These are phyloP conservation scores for Cyclostephanos invisitatus DNA, from an alignment of 108 stramenopile genomes.

Conservation along the genomic window DNA sequence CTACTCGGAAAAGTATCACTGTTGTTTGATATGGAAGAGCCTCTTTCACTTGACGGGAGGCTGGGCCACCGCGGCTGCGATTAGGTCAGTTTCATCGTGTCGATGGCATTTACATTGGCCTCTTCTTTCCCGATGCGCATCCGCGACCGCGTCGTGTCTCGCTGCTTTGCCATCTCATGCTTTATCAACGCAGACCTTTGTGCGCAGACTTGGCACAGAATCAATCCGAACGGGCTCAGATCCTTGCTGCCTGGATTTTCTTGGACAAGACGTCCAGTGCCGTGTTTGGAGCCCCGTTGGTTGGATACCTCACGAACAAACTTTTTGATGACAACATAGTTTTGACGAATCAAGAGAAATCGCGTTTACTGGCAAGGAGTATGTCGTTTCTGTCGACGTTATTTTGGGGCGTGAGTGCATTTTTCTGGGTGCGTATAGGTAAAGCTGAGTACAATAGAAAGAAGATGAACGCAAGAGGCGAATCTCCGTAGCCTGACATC, in stretches of 20 bases:
- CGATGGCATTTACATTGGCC: neutral
- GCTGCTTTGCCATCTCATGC: neutral
- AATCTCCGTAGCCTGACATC: neutral
- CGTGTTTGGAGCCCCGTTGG: conserved; percentile 56
- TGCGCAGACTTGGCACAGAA: conserved; percentile 55
- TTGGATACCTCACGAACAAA: conserved; percentile 50
- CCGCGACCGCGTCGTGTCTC: neutral
- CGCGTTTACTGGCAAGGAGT: conserved; percentile 45
- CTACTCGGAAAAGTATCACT: conserved; percentile 41
- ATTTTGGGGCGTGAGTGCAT: conserved; percentile 54
- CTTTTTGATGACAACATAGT: conserved; percentile 10
- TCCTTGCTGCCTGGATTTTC: conserved; percentile 56
- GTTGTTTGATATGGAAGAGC: conserved; percentile 40
- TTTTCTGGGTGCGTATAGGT: conserved; percentile 49
- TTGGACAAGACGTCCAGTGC: conserved; percentile 56
- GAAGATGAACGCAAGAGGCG: neutral
- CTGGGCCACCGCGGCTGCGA: conserved; percentile 53
- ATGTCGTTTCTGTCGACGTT: conserved; percentile 47
- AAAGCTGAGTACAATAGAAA: conserved; percentile 5
- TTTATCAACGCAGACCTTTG: conserved; percentile 40
- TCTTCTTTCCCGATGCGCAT: neutral
- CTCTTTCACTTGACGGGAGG: conserved; percentile 46
- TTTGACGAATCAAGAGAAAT: conserved; percentile 39
- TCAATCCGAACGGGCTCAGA: conserved; percentile 58
- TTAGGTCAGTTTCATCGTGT: neutral